Evolutionary conservation across 2,329 filamentous ascomycete genomes (phyloP).

Genomic region (Aspergillus brasiliensis): DNA sequence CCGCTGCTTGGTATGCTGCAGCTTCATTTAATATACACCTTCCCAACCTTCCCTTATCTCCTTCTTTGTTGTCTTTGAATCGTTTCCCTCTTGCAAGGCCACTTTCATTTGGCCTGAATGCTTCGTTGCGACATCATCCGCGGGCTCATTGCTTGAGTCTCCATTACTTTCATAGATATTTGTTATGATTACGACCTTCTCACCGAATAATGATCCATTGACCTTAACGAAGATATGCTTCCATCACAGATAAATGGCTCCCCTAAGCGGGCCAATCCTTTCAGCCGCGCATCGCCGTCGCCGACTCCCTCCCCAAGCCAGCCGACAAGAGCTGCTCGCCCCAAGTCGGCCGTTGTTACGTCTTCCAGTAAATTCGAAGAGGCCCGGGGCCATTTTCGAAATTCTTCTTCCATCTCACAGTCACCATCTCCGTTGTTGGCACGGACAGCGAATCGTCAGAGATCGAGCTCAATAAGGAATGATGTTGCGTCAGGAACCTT

Average conservation of each 20-base stretch:
- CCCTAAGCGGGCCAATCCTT: conserved; percentile 78
- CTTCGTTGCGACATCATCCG: conserved; percentile 10
- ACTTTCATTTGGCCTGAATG: conserved; percentile 10
- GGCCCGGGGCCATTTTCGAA: conserved; percentile 63
- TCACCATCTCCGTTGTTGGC: conserved; percentile 49
- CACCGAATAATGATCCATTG: conserved; percentile 34
- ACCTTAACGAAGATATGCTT: conserved; percentile 48
- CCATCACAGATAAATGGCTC: conserved; percentile 63
- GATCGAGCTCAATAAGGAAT: conserved; percentile 66
- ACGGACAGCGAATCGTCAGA: conserved; percentile 44
- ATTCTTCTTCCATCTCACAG: conserved; percentile 66
- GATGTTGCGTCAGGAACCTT: conserved; percentile 76
- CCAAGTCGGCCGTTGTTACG: conserved; percentile 74
- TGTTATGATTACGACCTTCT: conserved; percentile 20
- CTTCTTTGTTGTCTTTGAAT: neutral
- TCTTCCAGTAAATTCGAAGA: conserved; percentile 52
- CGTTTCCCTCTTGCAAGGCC: neutral
- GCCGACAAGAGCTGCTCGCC: conserved; percentile 50
- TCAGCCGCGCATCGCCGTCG: conserved; percentile 61
- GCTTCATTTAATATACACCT: neutral
- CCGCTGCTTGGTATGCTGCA: conserved; percentile 7
- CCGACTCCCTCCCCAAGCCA: conserved; percentile 67
- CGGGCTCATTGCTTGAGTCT: conserved; percentile 16
- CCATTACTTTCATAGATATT: conserved; percentile 3
- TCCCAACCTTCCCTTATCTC: conserved; percentile 15